phyloP scores from a whole-genome alignment of 192 early-diverging fungal genomes.

The Coemansia sp. region DNA sequence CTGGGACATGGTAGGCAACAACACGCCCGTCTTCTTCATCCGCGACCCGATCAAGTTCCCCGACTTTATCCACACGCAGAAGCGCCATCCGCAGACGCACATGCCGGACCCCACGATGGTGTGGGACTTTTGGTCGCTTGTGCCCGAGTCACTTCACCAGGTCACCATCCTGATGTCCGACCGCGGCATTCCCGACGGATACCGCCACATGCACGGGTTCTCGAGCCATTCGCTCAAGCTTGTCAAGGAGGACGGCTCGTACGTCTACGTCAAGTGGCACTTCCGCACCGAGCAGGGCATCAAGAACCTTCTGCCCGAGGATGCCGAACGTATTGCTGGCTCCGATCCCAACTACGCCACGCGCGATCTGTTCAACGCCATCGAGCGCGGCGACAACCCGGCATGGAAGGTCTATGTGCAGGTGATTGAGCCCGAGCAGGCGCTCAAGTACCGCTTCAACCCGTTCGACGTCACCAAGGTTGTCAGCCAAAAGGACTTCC shows the following conservation, averaged over 20 bases:
- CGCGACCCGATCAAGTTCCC: constrained; percentile 82
- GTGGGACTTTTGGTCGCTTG: constrained; percentile 82
- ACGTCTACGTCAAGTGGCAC: constrained; percentile 84
- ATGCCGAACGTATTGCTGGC: constrained; percentile 62
- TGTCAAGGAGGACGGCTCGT: constrained; percentile 68
- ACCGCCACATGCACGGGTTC: constrained; percentile 83
- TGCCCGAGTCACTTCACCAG: constrained; percentile 80
- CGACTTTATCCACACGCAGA: constrained; percentile 83
- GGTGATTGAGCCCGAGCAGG: constrained; percentile 72
- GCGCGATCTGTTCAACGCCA: constrained; percentile 76
- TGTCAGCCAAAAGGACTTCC: constrained; percentile 76
- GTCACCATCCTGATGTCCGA: constrained; percentile 81
- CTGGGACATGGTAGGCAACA: constrained; percentile 88
- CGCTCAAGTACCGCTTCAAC: constrained; percentile 73
- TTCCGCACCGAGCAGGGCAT: constrained; percentile 71
- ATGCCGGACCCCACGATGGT: constrained; percentile 67
- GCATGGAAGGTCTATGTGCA: constrained; percentile 76
- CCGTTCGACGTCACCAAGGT: constrained; percentile 80
- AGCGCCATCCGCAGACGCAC: constrained; percentile 80
- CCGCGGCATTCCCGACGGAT: constrained; percentile 80
- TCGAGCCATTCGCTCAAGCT: constrained; percentile 78
- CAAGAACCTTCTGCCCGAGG: constrained; percentile 67
- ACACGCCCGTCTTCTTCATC: constrained; percentile 84
- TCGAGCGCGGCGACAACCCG: constrained; percentile 69
- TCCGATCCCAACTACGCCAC: constrained; percentile 75